Conservation (phyloP, 768 basidiomycete genomes). For the Cubamyces lactineus region DNA sequence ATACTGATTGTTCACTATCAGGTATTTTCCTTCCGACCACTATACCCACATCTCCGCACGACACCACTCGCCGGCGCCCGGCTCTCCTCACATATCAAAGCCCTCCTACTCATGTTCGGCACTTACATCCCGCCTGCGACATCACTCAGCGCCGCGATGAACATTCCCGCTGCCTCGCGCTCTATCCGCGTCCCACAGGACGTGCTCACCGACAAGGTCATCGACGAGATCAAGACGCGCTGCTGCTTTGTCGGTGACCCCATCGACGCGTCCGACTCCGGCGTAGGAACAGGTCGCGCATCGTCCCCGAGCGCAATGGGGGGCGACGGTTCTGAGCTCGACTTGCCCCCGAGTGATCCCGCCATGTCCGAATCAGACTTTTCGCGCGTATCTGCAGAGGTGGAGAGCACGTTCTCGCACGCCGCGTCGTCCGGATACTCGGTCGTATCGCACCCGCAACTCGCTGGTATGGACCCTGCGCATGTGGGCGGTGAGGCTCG, state of each 20-base stretch:
- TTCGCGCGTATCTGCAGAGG: conserved; percentile 50
- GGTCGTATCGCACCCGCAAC: conserved; percentile 48
- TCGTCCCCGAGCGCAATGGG: conserved; percentile 26
- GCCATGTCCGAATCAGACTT: conserved; percentile 72
- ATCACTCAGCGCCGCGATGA: conserved; percentile 65
- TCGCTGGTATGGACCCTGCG: conserved; percentile 28
- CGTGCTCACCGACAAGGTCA: conserved; percentile 74
- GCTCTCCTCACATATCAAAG: conserved; percentile 78
- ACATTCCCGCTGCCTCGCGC: conserved; percentile 63
- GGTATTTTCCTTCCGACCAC: conserved; percentile 89
- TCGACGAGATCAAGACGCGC: conserved; percentile 90
- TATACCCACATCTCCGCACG: conserved; percentile 80
- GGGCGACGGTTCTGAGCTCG: conserved; percentile 46
- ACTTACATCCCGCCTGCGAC: conserved; percentile 83
- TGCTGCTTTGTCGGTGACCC: conserved; percentile 83
- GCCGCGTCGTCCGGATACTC: conserved; percentile 64
- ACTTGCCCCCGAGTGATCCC: conserved; percentile 53
- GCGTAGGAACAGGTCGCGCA: conserved; percentile 24
- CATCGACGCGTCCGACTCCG: conserved; percentile 44
- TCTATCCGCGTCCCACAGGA: conserved; percentile 74
- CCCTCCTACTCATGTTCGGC: conserved; percentile 81
- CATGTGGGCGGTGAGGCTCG: conserved; percentile 49
- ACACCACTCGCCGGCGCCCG: conserved; percentile 87
- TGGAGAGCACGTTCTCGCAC: conserved; percentile 55
- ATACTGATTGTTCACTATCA: conserved; percentile 36